Evolutionary conservation across 768 basidiomycete genomes (phyloP).

Genomic region (Trametes elegans): DNA sequence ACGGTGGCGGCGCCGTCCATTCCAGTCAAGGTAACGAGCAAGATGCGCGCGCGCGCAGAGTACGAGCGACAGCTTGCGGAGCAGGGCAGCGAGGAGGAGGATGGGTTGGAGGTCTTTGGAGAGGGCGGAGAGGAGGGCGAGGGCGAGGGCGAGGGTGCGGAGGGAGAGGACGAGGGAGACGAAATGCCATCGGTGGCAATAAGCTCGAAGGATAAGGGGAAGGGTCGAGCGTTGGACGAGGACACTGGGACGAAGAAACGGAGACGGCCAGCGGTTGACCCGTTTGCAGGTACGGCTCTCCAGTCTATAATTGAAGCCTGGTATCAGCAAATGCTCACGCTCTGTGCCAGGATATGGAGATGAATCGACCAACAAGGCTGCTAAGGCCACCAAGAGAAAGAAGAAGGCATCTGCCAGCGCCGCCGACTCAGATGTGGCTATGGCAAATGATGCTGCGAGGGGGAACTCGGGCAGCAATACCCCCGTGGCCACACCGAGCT

Average conservation of each 20-base stretch:
- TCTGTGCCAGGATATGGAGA: conserved; percentile 35
- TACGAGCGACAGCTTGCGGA: conserved; percentile 58
- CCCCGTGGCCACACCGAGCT: conserved; percentile 23
- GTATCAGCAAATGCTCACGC: too few species aligned
- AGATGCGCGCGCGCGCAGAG: conserved; percentile 68
- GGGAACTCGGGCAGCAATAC: conserved; percentile 26
- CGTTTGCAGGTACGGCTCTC: conserved; percentile 56
- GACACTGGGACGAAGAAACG: conserved; percentile 36
- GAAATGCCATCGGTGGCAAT: neutral
- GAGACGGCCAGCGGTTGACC: conserved; percentile 55
- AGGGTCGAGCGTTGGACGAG: conserved; percentile 19
- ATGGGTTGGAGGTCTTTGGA: conserved; percentile 37
- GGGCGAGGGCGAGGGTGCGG: too few species aligned
- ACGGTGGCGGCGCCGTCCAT: conserved; percentile 26
- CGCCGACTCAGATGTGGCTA: conserved; percentile 9
- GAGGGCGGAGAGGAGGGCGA: conserved; percentile 33
- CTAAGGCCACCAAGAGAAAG: conserved; percentile 14
- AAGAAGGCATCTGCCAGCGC: conserved; percentile 12
- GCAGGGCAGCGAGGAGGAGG: conserved; percentile 41
- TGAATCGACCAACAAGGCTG: conserved; percentile 6
- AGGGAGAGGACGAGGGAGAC: too few species aligned
- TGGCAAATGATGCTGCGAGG: conserved; percentile 11
- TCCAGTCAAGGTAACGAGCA: conserved; percentile 60
- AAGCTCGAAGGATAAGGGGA: conserved; percentile 23
- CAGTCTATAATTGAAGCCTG: too few species aligned